Base-by-base conservation (phyloP, 2,329 filamentous ascomycete genomes). In the Cladobotryum mycophilum region DNA sequence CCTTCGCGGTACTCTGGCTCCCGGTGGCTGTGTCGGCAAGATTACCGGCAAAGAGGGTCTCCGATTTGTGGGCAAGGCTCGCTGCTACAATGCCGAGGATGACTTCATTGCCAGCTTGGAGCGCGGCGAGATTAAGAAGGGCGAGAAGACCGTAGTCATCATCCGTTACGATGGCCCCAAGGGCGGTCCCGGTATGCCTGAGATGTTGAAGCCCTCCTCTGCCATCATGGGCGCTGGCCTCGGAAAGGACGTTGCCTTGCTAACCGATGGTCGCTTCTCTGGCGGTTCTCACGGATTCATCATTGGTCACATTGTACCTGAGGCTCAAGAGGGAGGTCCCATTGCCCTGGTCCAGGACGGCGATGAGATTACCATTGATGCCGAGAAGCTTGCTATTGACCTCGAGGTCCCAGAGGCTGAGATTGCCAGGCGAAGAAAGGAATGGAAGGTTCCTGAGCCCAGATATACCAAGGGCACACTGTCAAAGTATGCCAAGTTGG, bases 31-130 rank as follows among this genome's bases (percentile, higher is more conserved):
- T 1, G 90, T 96, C 11, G 90, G 89, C 55, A 96, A 96, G 71
- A 96, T 96, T 67, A 96, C 90, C 0, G 90, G 90, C 45, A 96
- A 96, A 72, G 90, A 96, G 70, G 90, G 91, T n/a, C 79, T 89
- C 14, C 76, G 73, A 11, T 96, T 96, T 69, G 83, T 78, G 12
- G 90, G 90, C 53, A 88, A 84, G 64, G 90, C 91, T 4, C 79
- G 82, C 40, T 88, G 90, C 56, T 96, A 90, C 67, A 79, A 96
- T 69, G 88, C 89, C 57, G 91, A 96, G 70, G 78, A 84, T 59
- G 80, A 85, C 62, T 86, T 96, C 60, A 88, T 95, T 64, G 73
- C 78, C 25, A 88, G 89, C 0, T 77, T 96, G 13, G 86, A 87
- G 69, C 75, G 78, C 41, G 88, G 89, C 49, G 76, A 85, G 59